A percentile compares a stretch with the other conserved stretches of the same genome.
phyloP scores from a whole-genome alignment of 2,329 filamentous ascomycete species.

The Fusarium foetens region DNA sequence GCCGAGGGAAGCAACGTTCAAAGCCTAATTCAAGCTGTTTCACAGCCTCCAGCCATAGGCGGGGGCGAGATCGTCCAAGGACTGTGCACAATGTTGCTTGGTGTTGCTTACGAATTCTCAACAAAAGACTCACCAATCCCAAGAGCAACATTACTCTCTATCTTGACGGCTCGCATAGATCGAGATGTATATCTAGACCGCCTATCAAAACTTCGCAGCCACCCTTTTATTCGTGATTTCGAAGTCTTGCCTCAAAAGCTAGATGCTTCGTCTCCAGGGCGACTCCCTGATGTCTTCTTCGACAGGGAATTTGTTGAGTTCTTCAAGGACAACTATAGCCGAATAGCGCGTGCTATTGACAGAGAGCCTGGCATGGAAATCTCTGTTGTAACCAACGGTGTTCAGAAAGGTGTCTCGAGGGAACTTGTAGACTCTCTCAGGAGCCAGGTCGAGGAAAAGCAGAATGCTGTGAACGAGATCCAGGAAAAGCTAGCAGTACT shows the following conservation, averaged over 20 bases:
- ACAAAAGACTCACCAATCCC: slow-evolving; percentile 95
- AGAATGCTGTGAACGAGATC: slow-evolving; percentile 59
- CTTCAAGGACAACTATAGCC: slow-evolving; percentile 94
- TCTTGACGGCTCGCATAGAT: slow-evolving; percentile 80
- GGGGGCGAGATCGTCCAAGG: slow-evolving; percentile 79
- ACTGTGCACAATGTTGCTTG: slow-evolving; percentile 84
- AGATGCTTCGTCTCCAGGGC: slow-evolving; percentile 56
- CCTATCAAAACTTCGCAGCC: slow-evolving; percentile 78
- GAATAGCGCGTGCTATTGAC: slow-evolving; percentile 85
- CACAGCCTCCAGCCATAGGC: slow-evolving; percentile 66
- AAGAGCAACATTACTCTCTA: slow-evolving; percentile 79
- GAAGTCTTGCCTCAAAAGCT: slow-evolving; percentile 83
- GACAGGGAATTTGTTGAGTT: slow-evolving; percentile 91
- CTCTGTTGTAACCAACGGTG: slow-evolving; percentile 78
- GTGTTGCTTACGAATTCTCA: slow-evolving; percentile 94
- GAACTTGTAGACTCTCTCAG: slow-evolving; percentile 90
- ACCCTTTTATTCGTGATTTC: slow-evolving; percentile 85
- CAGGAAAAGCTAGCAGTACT: slow-evolving; percentile 59
- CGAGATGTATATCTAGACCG: slow-evolving; percentile 89
- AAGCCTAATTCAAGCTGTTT: slow-evolving; percentile 78
- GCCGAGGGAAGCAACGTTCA: slow-evolving; percentile 94
- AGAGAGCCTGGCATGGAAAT: slow-evolving; percentile 90
- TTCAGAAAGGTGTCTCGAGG: slow-evolving; percentile 91
- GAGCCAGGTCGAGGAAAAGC: slow-evolving; percentile 79
- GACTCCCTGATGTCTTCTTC: slow-evolving; percentile 84